Evolutionary conservation across 176 grass and related monocot species (phyloP), one percentile per base, ranked within the genome.

Genomic region (Eleusine indica): DNA sequence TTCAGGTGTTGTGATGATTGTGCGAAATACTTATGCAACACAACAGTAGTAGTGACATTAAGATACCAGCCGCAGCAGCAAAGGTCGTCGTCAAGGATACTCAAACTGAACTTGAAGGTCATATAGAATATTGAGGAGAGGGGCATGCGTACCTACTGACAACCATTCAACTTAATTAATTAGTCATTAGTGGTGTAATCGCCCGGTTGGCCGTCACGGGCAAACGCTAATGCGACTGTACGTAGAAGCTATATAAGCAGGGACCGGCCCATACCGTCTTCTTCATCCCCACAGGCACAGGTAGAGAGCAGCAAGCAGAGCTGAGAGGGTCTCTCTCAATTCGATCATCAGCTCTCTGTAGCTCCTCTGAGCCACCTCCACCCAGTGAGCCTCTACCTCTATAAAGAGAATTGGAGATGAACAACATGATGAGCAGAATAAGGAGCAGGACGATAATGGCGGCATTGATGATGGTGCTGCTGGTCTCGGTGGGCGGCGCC

Each of bases 201-300:
- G 4, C 4, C 4, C n/a, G 58, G n/a, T 30, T 66, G 29, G 13
- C 3, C 7, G 63, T 35, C 13, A 66, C 63, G 63, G 63, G 11
- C 29, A 30, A 13, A 13, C 10, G 25, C 39, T 68, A 54, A 66
- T 54, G 46, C 17, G 5, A 25, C 57, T 42, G 82, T 76, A 77
- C 25, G 74, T 61, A 17, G 28, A n/a, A 2, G 41, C 74, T 85
- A 70, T 85, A 78, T 78, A 78, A 85, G 65, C 52, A 70, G 65
- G 11, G 17, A 42, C 49, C 63, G 16, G 6, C 37, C 63, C n/a
- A 54, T 54, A 15, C 73, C 17, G 63, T 69, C 13, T 43, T 64
- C 25, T 61, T 8, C 21, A 10, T 63, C 44, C 75, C 19, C 57
- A 77, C 73, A 68, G 40, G 67, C 67, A 16, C 8, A 64, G 12